phyloP scores from a whole-genome alignment of 169 alveolate genomes.

The Plasmodium blacklocki region DNA sequence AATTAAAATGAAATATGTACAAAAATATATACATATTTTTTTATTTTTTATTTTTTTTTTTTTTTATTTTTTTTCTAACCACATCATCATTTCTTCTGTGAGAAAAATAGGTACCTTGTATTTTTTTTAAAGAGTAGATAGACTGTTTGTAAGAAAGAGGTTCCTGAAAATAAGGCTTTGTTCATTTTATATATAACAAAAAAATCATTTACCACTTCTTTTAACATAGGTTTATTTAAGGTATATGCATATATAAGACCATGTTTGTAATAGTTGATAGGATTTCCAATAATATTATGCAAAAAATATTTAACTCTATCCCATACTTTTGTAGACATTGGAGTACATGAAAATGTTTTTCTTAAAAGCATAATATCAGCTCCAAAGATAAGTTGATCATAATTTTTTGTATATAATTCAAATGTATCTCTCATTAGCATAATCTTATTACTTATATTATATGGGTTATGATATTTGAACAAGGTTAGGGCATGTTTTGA shows the following conservation, averaged over 20 bases:
- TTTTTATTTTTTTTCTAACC: background rate
- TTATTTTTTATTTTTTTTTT: too few species aligned
- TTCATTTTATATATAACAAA: slow-evolving; percentile 19
- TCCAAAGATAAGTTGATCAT: slow-evolving; percentile 13
- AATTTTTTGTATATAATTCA: slow-evolving; percentile 34
- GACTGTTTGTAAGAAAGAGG: slow-evolving; percentile 54
- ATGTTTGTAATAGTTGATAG: slow-evolving; percentile 36
- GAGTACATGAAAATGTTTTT: slow-evolving; percentile 15
- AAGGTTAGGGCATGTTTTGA: slow-evolving; percentile 31
- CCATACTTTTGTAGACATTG: background rate
- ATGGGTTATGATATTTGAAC: slow-evolving; percentile 12
- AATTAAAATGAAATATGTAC: background rate
- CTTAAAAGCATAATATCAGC: slow-evolving; percentile 51
- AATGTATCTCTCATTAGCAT: slow-evolving; percentile 58
- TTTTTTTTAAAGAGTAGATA: slow-evolving; percentile 38
- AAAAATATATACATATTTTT: background rate
- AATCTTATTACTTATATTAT: slow-evolving; percentile 52
- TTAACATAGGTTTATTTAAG: slow-evolving; percentile 9
- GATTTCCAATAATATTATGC: slow-evolving; percentile 23
- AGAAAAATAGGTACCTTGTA: slow-evolving; percentile 17
- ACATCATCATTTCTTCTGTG: slow-evolving; percentile 52
- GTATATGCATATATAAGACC: slow-evolving; percentile 55
- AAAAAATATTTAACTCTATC: slow-evolving; percentile 15
- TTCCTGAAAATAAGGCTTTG: slow-evolving; percentile 5
- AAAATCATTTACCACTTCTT: slow-evolving; percentile 24